Evolutionary conservation across 768 basidiomycete species (phyloP).

Genomic region (Leucocoprinus sp.): DNA sequence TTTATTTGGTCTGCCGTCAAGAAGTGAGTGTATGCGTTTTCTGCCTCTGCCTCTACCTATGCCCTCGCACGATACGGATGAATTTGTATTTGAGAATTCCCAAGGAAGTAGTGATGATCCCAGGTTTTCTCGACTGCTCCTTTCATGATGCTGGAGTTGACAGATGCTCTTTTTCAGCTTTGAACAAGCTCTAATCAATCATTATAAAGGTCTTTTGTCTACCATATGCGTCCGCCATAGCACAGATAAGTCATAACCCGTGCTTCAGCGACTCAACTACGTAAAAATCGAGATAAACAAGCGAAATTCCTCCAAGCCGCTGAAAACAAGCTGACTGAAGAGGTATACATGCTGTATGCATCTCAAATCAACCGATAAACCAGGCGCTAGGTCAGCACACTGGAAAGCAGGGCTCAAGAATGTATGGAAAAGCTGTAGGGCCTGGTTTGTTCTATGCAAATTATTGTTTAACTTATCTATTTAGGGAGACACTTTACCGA

Average conservation of each 20-base stretch:
- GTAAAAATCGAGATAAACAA: conserved; percentile 4
- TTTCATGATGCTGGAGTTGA: neutral
- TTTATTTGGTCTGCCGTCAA: conserved; percentile 1
- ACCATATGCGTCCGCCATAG: neutral
- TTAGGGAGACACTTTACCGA: conserved; percentile 2
- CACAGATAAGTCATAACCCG: neutral
- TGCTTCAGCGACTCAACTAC: neutral
- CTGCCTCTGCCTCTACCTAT: neutral
- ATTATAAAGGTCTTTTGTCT: neutral
- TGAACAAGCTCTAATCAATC: conserved; percentile 8
- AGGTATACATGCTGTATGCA: neutral
- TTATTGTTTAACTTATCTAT: neutral
- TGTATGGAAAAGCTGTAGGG: conserved; percentile 7
- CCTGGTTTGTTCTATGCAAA: neutral
- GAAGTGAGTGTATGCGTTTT: neutral
- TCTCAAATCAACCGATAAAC: neutral
- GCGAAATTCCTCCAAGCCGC: conserved; percentile 3
- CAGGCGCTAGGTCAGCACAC: neutral
- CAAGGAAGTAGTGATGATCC: conserved; percentile 3
- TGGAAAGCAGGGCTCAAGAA: neutral
- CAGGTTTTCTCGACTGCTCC: neutral
- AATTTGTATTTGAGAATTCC: conserved; percentile 7
- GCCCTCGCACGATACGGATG: neutral
- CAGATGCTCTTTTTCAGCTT: neutral
- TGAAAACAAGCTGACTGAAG: conserved; percentile 3